Evolutionary conservation across 1,284 basidiomycete genomes (phyloP), one percentile per base, ranked within the genome.

Genomic region (Exsudoporus floridanus): DNA sequence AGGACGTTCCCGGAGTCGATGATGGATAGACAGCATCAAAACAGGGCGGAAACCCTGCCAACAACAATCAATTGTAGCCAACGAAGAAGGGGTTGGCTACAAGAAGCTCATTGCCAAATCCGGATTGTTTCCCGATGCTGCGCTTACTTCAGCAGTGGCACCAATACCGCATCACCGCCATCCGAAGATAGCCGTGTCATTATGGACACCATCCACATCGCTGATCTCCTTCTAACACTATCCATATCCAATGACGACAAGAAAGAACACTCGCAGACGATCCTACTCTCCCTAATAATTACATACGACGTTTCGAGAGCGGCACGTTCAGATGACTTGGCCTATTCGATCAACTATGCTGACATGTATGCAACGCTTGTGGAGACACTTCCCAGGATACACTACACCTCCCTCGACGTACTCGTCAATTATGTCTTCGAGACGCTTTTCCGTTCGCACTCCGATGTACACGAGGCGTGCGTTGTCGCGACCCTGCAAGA

Each of bases 291-390:
- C 4, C 23, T 45, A 12, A 18, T 71, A 8, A 76, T 91, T 41
- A 70, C 74, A 14, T 78, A 84, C 58, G 78, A 86, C 59, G 71
- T 88, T 16, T 71, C 74, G 12, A 60, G 64, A 10, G 73, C 86
- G 4, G 84, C 83, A 19, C 60, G 60, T 3, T 71, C 73, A 5
- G 88, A 91, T 64, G 77, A 86, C 57, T 69, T 90, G 5, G 61
- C 71, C 0, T 66, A 78, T 55, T 84, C 85, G 1, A 76, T 89
- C 55, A 77, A 86, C 66, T 88, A 88, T 59, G 79, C 79, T 2
- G 67, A 72, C 1, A 65, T 84, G 7, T 76, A 71, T 34, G 67
- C 72, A 41, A 64, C 64, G 3, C 56, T 66, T 73, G 48, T 67
- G 64, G 55, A 57, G 13, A 38, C 45, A 30, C 46, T 62, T 9